Evolutionary conservation across 140 eudicot species (phyloP), one percentile per base, ranked within the genome.

Genomic region (Flaveria floridana): DNA sequence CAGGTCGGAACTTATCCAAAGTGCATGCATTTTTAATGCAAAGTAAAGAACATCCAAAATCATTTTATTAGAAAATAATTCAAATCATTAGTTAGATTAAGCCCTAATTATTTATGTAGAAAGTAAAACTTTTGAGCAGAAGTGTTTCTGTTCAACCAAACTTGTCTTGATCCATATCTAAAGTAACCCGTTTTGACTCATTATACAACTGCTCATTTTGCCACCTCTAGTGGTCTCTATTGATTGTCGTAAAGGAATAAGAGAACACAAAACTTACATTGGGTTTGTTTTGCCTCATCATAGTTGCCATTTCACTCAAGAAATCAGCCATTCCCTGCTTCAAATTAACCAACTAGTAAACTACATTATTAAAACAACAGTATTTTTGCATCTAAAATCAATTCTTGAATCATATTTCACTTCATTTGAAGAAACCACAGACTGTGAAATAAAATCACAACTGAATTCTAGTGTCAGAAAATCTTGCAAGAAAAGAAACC

Each of bases 271-370:
- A 77, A 62, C 93, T 83, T 82, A 89, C 98, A 74, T 65, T 84
- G 69, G 91, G 61, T 28, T 93, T 80, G 71, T 84, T 88, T 70
- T 85, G 89, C 77, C 73, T 80, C 94, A 88, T 93, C 89, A 90
- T 85, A 16, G 74, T 79, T 8, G 84, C 91, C 98, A 93, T 88
- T 84, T 93, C 98, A 44, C 70, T 84, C 84, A 93, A 62, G 80
- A 90, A 93, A 30, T 86, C 94, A 6, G 91, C 94, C 97, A 90
- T 88, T 7, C 98, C 98, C 98, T 88, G 94, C 86, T 71, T 84
- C 56, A 12, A 16, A 62, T 70, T 69, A 59, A 59, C 42, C 52
- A 10, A 12, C 26, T 25, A 59, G 58, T n/a, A 46, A 44, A 59
- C 58, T 59, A 41, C 57, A 41, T 57, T 44, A 57, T 48, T 9